Evolutionary conservation across 2,329 filamentous ascomycete species (phyloP).

Genomic region (Ilyonectria robusta): DNA sequence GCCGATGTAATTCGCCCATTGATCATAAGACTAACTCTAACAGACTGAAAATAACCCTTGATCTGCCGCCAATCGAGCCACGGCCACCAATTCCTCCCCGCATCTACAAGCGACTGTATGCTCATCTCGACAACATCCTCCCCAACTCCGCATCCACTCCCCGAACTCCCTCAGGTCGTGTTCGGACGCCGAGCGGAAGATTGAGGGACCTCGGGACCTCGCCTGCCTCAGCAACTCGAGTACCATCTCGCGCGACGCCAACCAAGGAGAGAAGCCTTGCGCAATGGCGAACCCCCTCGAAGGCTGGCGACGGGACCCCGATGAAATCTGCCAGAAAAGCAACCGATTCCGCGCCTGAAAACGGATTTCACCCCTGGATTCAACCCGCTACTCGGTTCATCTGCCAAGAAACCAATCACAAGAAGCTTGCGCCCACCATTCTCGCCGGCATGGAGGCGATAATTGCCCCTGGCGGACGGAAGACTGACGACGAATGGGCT

Average conservation of each 20-base stretch:
- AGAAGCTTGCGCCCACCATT: slow-evolving; percentile 78
- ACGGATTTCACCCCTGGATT: slow-evolving; percentile 75
- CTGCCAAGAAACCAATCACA: slow-evolving; percentile 71
- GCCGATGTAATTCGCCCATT: neutral
- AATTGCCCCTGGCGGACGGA: slow-evolving; percentile 58
- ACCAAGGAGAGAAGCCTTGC: slow-evolving; percentile 62
- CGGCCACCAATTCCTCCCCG: slow-evolving; percentile 84
- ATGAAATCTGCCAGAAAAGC: slow-evolving; percentile 59
- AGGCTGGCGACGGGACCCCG: slow-evolving; percentile 52
- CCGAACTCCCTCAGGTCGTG: slow-evolving; percentile 47
- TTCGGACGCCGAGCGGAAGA: slow-evolving; percentile 53
- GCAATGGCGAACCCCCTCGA: slow-evolving; percentile 57
- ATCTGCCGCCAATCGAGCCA: slow-evolving; percentile 82
- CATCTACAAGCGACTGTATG: slow-evolving; percentile 87
- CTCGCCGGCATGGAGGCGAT: slow-evolving; percentile 79
- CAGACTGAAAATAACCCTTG: slow-evolving; percentile 81
- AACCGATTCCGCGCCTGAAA: slow-evolving; percentile 45
- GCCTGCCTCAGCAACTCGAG: slow-evolving; percentile 46
- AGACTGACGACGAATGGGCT: slow-evolving; percentile 65
- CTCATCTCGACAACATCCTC: slow-evolving; percentile 82
- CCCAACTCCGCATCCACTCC: slow-evolving; percentile 57
- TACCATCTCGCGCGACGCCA: slow-evolving; percentile 61
- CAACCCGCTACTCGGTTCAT: slow-evolving; percentile 77
- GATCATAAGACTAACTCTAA: neutral
- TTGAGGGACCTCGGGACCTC: slow-evolving; percentile 47